A percentile compares a stretch with the other conserved stretches of the same genome.
phyloP scores from a whole-genome alignment of 1,284 basidiomycete genomes.

The Irpex sp. region DNA sequence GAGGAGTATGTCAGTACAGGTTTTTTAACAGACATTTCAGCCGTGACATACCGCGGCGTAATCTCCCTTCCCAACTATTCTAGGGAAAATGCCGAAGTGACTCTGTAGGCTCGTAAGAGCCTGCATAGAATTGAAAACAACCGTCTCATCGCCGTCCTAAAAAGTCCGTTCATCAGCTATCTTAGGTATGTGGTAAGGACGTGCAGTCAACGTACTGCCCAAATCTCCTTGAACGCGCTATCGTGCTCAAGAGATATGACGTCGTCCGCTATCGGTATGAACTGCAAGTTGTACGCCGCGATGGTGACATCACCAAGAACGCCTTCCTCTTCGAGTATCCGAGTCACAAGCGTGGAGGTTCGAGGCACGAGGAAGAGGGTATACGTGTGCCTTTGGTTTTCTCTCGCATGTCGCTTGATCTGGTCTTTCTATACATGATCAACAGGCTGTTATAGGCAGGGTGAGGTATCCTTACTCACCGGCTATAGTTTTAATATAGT shows the following conservation, averaged over 20 bases:
- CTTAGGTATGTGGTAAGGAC: background rate
- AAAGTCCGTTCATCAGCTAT: background rate
- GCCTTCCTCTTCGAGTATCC: constrained; percentile 87
- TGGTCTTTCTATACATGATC: constrained; percentile 58
- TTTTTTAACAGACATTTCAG: background rate
- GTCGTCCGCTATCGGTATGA: constrained; percentile 91
- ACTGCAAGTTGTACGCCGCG: constrained; percentile 86
- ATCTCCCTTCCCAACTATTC: constrained; percentile 93
- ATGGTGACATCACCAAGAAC: constrained; percentile 88
- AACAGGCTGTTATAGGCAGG: background rate
- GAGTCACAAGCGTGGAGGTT: constrained; percentile 79
- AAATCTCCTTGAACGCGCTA: constrained; percentile 79
- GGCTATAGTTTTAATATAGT: constrained; percentile 86
- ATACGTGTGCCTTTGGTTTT: constrained; percentile 75
- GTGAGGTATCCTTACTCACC: constrained; percentile 46
- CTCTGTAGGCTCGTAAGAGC: constrained; percentile 85
- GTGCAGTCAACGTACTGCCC: constrained; percentile 64
- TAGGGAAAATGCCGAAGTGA: constrained; percentile 87
- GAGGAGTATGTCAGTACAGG: constrained; percentile 49
- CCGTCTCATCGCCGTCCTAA: constrained; percentile 92
- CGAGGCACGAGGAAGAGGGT: constrained; percentile 90
- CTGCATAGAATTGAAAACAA: constrained; percentile 86
- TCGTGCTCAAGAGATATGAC: constrained; percentile 87
- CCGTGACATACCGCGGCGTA: constrained; percentile 69
- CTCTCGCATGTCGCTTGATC: constrained; percentile 72